Evolutionary conservation across 176 grass and related monocot species (phyloP).

Genomic region (Oryza glumipatula): DNA sequence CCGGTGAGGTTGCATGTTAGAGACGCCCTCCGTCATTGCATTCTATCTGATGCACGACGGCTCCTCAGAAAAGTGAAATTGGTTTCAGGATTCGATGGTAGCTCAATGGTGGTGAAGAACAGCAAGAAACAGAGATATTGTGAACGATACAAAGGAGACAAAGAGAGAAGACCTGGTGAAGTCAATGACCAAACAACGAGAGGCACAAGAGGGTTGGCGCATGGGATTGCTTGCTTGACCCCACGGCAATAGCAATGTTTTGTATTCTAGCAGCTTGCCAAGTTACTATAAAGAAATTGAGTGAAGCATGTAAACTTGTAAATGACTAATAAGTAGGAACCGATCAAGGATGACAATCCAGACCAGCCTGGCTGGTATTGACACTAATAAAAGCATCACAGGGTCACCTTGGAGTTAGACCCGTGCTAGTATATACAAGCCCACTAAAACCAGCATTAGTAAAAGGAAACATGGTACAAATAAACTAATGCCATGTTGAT

Average conservation of each 20-base stretch:
- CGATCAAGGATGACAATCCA: not conserved
- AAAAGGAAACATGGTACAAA: not conserved
- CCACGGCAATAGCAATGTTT: not conserved
- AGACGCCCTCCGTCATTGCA: not conserved
- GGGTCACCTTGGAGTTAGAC: not conserved
- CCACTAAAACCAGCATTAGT: not conserved
- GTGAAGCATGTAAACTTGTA: not conserved
- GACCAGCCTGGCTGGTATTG: not conserved
- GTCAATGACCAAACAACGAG: not conserved
- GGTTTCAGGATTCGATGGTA: not conserved
- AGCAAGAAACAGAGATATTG: not conserved
- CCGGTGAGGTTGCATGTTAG: not conserved
- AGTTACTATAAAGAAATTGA: not conserved
- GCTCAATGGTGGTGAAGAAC: not conserved
- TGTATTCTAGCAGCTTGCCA: not conserved
- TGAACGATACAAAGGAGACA: not conserved
- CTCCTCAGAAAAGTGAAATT: not conserved
- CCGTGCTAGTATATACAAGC: not conserved
- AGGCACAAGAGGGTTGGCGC: not conserved
- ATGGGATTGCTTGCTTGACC: not conserved
- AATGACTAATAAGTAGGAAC: not conserved
- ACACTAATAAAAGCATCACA: not conserved
- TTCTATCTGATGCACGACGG: not conserved
- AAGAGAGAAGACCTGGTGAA: not conserved
- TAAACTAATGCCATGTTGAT: not conserved